Evolutionary conservation across 192 early-diverging fungal genomes (phyloP), one percentile per base, ranked within the genome.

Genomic region (Backusella parvicylindrica): DNA sequence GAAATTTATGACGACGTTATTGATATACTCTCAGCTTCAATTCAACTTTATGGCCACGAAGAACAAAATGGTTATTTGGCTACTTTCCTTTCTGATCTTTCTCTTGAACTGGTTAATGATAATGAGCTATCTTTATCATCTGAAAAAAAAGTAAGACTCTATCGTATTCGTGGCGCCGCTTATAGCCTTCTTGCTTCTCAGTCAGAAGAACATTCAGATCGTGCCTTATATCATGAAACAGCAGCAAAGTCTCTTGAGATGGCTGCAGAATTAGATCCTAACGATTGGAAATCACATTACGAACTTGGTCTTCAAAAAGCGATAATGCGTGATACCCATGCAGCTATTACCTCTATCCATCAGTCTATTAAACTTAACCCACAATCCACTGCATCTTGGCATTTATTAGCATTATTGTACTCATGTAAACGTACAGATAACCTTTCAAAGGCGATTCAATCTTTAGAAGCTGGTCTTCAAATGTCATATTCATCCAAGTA

Each of bases 251-350:
- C 31, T n/a, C 76, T 92, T 2, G 78, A 79, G 12, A 78, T 77
- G 31, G 85, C 92, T 15, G 84, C 82, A 2, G 78, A 82, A 35
- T 73, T 87, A 33, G 73, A 79, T 31, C 83, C 91, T 6, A 75
- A 76, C 9, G 64, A 76, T 37, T 84, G 85, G 67, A 90, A 92
- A 7, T 72, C 82, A 1, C 84, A 90, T 41, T 92, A 91, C 70
- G 84, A 89, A 40, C 82, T 91, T 30, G 89, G 89, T 1, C 80
- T 91, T 1, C 90, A 92, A 82, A 86, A 85, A 37, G 91, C 91
- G 7, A 76, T 89, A 16, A 89, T 85, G 47, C 85, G 91, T 21
- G 88, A 92, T 38, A 84, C 88, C 13, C 41, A 81, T 3, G 80
- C 82, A 18, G 91, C 92, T 1, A 86, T 85, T 5, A 31, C 56